Base-by-base conservation (phyloP, 2,329 filamentous ascomycete genomes). In the Cladosporium phlei region DNA sequence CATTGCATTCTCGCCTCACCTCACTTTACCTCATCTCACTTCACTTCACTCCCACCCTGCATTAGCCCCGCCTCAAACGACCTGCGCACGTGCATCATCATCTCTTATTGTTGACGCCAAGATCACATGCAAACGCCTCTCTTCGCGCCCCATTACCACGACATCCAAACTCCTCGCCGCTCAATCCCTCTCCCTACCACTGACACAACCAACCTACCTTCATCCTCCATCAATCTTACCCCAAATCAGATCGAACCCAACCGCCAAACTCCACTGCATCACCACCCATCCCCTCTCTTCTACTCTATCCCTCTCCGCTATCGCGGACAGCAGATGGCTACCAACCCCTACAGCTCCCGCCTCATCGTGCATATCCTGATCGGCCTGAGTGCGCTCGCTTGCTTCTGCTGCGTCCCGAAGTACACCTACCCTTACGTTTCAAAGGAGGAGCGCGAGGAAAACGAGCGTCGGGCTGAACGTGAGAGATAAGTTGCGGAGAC, bases 11-110 rank as follows among this genome's bases (percentile, higher is more conserved):
- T 17, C 16, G 12, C 4, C 20, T 35, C 44, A 25, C 9, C 16
- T 14, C 24, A 49, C n/a, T 43, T 43, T 46, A 32, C 37, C 48
- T 19, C 33, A 27, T 19, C 22, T 42, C 19, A 30, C 38, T 30
- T 24, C 20, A 24, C 27, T 29, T 30, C 27, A 8, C 28, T 38
- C 35, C 24, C n/a, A 25, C 21, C 21, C 8, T 10, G 14, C 22
- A 10, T 22, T 17, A 10, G 32, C 22, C 14, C 8, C 6, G 8
- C 10, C 27, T 32, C 38, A 42, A 12, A n/a, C 19, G 38, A 30
- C 27, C 19, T 21, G 16, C n/a, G 25, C 27, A 21, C 28, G 11
- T 5, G 28, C n/a, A n/a, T n/a, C n/a, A n/a, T n/a, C n/a, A n/a
- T n/a, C n/a, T n/a, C n/a, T n/a, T n/a, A n/a, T n/a, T n/a, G n/a